phyloP scores from a whole-genome alignment of 768 basidiomycete species.

The Hygrocybe coccinea region DNA sequence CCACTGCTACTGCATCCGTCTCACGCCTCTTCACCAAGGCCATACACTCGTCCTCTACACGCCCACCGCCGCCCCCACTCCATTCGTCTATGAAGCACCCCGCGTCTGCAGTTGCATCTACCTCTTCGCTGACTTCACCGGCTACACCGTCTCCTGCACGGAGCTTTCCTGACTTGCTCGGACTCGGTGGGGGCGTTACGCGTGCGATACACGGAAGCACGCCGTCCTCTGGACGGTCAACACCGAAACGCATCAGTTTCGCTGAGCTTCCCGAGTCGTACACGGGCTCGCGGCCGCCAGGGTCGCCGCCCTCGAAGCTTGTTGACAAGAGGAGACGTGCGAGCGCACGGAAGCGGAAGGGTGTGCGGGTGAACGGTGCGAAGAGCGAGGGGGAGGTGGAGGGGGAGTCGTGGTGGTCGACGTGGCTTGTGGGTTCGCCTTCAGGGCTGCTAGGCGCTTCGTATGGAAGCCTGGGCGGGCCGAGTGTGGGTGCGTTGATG shows the following conservation, averaged over 20 bases:
- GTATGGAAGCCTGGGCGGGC: constrained; percentile 13
- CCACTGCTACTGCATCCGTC: constrained; percentile 71
- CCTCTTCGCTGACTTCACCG: constrained; percentile 35
- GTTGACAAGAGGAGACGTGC: constrained; percentile 21
- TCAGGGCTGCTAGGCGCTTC: constrained; percentile 3
- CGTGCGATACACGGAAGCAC: constrained; percentile 28
- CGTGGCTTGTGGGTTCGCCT: constrained; percentile 21
- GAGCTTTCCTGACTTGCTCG: constrained; percentile 26
- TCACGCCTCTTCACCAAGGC: constrained; percentile 70
- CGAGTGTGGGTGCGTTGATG: constrained; percentile 13
- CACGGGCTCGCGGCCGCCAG: constrained; percentile 32
- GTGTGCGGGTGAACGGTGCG: constrained; percentile 26
- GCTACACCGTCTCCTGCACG: constrained; percentile 17
- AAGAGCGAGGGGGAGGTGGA: constrained; percentile 11
- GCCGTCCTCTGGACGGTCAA: constrained; percentile 45
- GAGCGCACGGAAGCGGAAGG: constrained; percentile 32
- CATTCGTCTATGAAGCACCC: constrained; percentile 38
- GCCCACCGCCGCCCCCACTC: constrained; percentile 55
- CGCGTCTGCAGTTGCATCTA: constrained; percentile 19
- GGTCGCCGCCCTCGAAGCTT: constrained; percentile 30
- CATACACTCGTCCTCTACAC: constrained; percentile 54
- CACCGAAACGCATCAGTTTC: constrained; percentile 77
- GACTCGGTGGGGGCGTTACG: constrained; percentile 24
- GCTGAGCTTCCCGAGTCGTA: constrained; percentile 70
- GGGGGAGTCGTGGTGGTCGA: constrained; percentile 17